These are phyloP conservation scores for Papilionanthe hybrid DNA, from an alignment of 116 monocot species.

Conservation along the genomic window DNA sequence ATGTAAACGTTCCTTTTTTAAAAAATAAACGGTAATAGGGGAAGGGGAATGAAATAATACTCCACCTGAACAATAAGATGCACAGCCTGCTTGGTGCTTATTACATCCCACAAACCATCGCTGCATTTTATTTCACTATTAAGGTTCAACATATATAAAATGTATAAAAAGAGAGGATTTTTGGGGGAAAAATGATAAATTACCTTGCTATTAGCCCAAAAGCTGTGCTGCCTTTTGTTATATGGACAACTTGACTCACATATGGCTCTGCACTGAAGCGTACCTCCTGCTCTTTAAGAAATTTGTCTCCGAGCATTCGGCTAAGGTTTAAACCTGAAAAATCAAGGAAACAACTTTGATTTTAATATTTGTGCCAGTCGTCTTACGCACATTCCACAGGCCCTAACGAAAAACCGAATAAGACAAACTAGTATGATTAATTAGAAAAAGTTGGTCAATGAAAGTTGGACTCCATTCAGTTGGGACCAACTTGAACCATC, in stretches of 20 bases:
- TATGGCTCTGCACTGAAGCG: constrained; percentile 84
- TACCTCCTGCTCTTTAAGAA: constrained; percentile 87
- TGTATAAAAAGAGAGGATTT: not conserved
- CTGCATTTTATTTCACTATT: constrained; percentile 29
- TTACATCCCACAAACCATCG: constrained; percentile 98
- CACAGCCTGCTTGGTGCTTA: constrained; percentile 57
- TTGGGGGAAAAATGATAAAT: not conserved
- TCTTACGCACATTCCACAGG: not conserved
- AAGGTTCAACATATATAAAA: not conserved
- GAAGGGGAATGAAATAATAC: not conserved
- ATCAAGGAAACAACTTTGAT: not conserved
- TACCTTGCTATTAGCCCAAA: constrained; percentile 91
- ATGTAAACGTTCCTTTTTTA: not conserved
- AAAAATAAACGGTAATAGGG: not conserved
- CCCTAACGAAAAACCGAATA: not conserved
- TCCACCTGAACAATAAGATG: constrained; percentile 63
- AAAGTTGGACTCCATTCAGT: no score
- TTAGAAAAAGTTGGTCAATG: no score
- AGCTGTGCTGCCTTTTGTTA: constrained; percentile 42
- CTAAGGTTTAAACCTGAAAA: constrained; percentile 68
- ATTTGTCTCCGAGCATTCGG: constrained; percentile 96
- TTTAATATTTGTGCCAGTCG: not conserved
- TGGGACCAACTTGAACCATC: no score
- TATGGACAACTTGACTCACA: constrained; percentile 63
- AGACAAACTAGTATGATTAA: no score